phyloP scores from a whole-genome alignment of 2,329 filamentous ascomycete species.

The Monascus ruber region DNA sequence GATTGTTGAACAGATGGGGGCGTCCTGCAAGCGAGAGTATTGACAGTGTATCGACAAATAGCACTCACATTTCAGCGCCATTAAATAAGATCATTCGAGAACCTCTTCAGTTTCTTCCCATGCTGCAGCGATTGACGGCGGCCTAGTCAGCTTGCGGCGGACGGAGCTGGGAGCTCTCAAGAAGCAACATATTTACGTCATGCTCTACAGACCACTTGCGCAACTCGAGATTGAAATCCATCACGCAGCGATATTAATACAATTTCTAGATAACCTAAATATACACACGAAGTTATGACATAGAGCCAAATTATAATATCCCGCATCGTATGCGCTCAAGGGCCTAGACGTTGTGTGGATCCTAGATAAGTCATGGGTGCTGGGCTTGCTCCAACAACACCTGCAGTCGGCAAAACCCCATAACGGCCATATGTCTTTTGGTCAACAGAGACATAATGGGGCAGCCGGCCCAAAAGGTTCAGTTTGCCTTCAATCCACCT shows the following conservation, averaged over 20 bases:
- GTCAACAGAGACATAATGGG: slow-evolving; percentile 88
- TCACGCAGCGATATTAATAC: background rate
- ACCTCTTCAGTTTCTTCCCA: slow-evolving; percentile 3
- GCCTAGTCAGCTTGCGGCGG: too few species aligned
- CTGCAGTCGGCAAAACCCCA: slow-evolving; percentile 63
- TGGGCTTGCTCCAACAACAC: slow-evolving; percentile 18
- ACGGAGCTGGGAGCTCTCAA: slow-evolving; percentile 6
- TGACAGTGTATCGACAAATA: background rate
- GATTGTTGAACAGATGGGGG: background rate
- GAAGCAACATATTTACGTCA: slow-evolving; percentile 16
- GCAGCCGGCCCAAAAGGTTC: slow-evolving; percentile 70
- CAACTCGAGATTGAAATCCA: slow-evolving; percentile 11
- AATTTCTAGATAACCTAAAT: slow-evolving; percentile 13
- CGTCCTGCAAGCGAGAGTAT: too few species aligned
- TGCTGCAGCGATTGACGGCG: slow-evolving; percentile 5
- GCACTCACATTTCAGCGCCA: slow-evolving; percentile 32
- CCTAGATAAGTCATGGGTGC: slow-evolving; percentile 51
- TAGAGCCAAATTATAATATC: background rate
- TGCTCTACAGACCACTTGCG: slow-evolving; percentile 19
- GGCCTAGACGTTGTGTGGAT: slow-evolving; percentile 54
- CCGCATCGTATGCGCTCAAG: slow-evolving; percentile 34
- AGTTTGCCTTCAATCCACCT: slow-evolving; percentile 82
- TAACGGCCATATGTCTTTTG: slow-evolving; percentile 93
- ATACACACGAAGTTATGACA: slow-evolving; percentile 18
- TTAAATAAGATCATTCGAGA: slow-evolving; percentile 18